phyloP scores from a whole-genome alignment of 306 rosid species.

The Trifolium fragiferum region DNA sequence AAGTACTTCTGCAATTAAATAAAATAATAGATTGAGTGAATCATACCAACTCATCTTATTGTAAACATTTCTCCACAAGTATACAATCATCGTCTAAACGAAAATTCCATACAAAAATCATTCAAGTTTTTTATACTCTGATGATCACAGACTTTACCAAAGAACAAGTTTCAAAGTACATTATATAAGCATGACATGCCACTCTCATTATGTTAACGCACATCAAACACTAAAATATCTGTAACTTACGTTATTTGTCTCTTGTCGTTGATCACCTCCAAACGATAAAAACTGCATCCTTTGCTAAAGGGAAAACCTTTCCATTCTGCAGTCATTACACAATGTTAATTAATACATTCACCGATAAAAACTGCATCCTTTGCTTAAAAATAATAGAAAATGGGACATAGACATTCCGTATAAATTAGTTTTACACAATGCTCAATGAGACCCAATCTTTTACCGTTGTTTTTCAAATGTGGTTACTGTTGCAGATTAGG shows the following conservation, averaged over 20 bases:
- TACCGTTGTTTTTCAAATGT: not conserved
- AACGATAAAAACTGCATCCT: slow-evolving; percentile 89
- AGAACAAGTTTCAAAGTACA: not conserved
- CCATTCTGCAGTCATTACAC: slow-evolving; percentile 64
- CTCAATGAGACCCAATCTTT: not conserved
- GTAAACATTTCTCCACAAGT: not conserved
- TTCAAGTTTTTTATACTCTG: slow-evolving; percentile 11
- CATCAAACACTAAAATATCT: not conserved
- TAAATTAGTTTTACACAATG: not conserved
- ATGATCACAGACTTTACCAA: not conserved
- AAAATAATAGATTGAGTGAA: too few relatives aligned
- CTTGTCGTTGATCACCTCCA: slow-evolving; percentile 72
- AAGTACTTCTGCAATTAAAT: too few relatives aligned
- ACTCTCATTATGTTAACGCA: slow-evolving; percentile 12
- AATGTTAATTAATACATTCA: slow-evolving; percentile 16
- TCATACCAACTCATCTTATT: too few relatives aligned
- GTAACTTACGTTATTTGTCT: slow-evolving; percentile 71
- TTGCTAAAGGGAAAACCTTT: slow-evolving; percentile 92
- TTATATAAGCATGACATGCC: not conserved
- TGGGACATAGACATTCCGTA: too few relatives aligned
- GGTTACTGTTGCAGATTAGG: too few relatives aligned
- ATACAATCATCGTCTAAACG: not conserved
- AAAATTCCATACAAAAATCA: slow-evolving; percentile 4
- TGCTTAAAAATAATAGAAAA: too few relatives aligned
- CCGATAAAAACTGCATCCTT: too few relatives aligned